Base-by-base conservation (phyloP, 73 alveolate species). In the Urostyla sp. region DNA sequence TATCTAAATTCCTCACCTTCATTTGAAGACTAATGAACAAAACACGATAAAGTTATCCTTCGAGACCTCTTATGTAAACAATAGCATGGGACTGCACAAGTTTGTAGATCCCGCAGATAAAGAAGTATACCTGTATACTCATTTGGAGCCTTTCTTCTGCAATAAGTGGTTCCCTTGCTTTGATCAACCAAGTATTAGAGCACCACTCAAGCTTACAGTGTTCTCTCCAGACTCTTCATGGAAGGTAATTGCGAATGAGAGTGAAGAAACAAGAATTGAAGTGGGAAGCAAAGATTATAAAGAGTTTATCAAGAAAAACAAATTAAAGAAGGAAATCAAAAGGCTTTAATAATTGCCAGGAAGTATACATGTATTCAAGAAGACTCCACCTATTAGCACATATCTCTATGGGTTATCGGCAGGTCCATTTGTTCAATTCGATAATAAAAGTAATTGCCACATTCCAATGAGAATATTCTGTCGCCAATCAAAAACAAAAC, bases 131-230 rank as follows among this genome's bases (percentile, higher is more conserved):
- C 89, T 97, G 36, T 96, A 96, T 78, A 90, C 99, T 20, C 98
- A 97, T 77, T 89, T 95, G 52, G 99, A 96, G 58, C 98, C 99
- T 5, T 96, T 88, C 88, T 92, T 83, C 84, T 95, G 99, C 84
- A 91, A 96, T 89, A 91, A 99, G 88, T 89, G 94, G 84, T 93
- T 97, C 94, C 99, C 99, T 32, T 93, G 98, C 67, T 95, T 97
- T 85, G 99, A 97, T 81, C 92, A 97, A 82, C 99, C 99, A 36
- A 96, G 97, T 82, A 54, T 97, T 46, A 97, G 96, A 85, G 99
- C 99, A 24, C 61, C 84, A 35, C 75, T 97, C 40, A 87, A 59
- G 16, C 85, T 97, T 24, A 78, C 92, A 46, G 97, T 93, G 6
- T 76, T 90, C 0, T 88, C 97, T 34, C 99, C 99, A 34, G 87